These are phyloP conservation scores for Coniochaeta ligniaria DNA, from an alignment of 2,329 filamentous ascomycete genomes.

Conservation along the genomic window DNA sequence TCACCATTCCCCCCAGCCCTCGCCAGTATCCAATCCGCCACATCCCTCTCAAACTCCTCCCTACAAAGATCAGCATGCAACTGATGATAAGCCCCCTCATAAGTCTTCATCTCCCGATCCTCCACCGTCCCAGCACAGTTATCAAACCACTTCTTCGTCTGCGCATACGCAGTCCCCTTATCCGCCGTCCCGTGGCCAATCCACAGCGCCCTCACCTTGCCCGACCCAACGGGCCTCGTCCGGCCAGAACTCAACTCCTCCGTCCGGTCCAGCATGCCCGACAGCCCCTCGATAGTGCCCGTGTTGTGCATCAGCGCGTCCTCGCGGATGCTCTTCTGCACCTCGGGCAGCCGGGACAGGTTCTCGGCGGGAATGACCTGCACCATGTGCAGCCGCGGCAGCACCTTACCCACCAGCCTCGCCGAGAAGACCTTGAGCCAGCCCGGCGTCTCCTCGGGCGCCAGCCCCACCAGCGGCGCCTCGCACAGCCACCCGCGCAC, in stretches of 20 bases:
- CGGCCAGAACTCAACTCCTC: slow-evolving; percentile 49
- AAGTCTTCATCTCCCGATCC: slow-evolving; percentile 66
- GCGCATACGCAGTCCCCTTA: slow-evolving; percentile 57
- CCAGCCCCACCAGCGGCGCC: slow-evolving; percentile 71
- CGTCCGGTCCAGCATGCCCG: slow-evolving; percentile 70
- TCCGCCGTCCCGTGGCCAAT: slow-evolving; percentile 74
- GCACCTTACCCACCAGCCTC: slow-evolving; percentile 56
- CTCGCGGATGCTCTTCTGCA: slow-evolving; percentile 51
- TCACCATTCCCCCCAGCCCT: slow-evolving; percentile 13
- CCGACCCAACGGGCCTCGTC: slow-evolving; percentile 28
- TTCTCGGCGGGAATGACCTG: slow-evolving; percentile 57
- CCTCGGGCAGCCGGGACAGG: slow-evolving; percentile 59
- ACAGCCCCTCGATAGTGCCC: slow-evolving; percentile 76
- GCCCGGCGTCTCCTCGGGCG: slow-evolving; percentile 56
- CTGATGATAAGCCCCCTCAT: slow-evolving; percentile 75
- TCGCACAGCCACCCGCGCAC: slow-evolving; percentile 71
- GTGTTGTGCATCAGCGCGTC: slow-evolving; percentile 75
- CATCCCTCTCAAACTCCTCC: slow-evolving; percentile 49
- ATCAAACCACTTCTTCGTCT: slow-evolving; percentile 58
- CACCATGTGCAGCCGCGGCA: slow-evolving; percentile 61
- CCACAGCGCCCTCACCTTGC: slow-evolving; percentile 58
- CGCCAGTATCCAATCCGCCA: slow-evolving; percentile 59
- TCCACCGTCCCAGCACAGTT: slow-evolving; percentile 39
- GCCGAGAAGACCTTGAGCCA: slow-evolving; percentile 58
- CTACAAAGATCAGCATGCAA: slow-evolving; percentile 53